Conservation (phyloP, 2,329 filamentous ascomycete species). For the Diplodia sapinea region DNA sequence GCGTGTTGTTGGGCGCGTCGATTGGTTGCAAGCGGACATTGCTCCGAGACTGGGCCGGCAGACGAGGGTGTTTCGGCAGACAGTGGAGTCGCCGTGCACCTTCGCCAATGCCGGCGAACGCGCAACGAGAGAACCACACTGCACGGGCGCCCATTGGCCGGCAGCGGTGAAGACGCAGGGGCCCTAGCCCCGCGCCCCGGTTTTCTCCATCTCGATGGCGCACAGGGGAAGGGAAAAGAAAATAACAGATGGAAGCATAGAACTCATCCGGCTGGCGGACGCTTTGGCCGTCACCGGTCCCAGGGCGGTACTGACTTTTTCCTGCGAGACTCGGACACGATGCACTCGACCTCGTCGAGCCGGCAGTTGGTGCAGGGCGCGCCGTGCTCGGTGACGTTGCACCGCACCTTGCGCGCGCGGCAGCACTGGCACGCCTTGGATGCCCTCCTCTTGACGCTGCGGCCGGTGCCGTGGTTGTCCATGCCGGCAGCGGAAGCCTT, state of each 20-base stretch:
- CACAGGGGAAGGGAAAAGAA: slow-evolving; percentile 21
- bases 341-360: slow-evolving; percentile 77
- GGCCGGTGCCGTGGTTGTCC: slow-evolving; percentile 53
- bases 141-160: slow-evolving; percentile 19
- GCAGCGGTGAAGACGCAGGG: slow-evolving; percentile 21
- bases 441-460: slow-evolving; percentile 79
- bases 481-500: slow-evolving; percentile 64
- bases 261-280: not conserved
- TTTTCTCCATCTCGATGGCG: slow-evolving; percentile 19
- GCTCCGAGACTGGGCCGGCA: slow-evolving; percentile 19
- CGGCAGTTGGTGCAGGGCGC: slow-evolving; percentile 88
- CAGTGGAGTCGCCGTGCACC: slow-evolving; percentile 16
- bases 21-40: slow-evolving; percentile 9
- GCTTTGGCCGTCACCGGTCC: too few species aligned
- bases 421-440: slow-evolving; percentile 90
- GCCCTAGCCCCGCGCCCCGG: slow-evolving; percentile 17
- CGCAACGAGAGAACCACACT: slow-evolving; percentile 3
- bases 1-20: slow-evolving; percentile 15
- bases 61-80: slow-evolving; percentile 7
- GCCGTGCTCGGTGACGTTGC: slow-evolving; percentile 87
- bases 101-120: not conserved
- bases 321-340: slow-evolving; percentile 73
- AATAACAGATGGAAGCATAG: not conserved
- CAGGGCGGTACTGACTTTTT: slow-evolving; percentile 70
- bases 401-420: slow-evolving; percentile 86